These are phyloP conservation scores for Mycena olivaceomarginata DNA, from an alignment of 768 basidiomycete species.

Conservation along the genomic window DNA sequence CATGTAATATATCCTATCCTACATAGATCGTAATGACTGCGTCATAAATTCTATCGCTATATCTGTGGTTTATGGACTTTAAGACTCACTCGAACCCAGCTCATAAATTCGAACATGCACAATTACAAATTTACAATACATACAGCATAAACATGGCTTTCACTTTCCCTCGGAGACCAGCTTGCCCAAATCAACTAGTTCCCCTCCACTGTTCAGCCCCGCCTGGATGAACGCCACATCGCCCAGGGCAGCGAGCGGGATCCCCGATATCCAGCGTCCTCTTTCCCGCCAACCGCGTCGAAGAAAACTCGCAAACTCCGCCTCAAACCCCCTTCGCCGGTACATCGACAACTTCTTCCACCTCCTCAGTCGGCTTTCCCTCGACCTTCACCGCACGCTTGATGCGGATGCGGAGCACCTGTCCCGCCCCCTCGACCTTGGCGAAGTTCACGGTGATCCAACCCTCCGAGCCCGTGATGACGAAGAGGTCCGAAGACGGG, in stretches of 20 bases:
- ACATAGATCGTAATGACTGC: too few species aligned
- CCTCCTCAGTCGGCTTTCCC: constrained; percentile 64
- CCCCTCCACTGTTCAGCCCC: constrained; percentile 79
- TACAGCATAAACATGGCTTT: not conserved
- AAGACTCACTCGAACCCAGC: too few species aligned
- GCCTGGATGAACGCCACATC: constrained; percentile 91
- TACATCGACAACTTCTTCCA: constrained; percentile 71
- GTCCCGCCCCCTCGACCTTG: constrained; percentile 46
- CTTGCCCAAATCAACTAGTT: constrained; percentile 73
- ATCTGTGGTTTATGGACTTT: too few species aligned
- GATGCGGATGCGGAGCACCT: constrained; percentile 61
- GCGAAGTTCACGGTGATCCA: constrained; percentile 70
- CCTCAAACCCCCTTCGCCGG: constrained; percentile 69
- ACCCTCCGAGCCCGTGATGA: constrained; percentile 79
- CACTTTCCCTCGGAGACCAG: constrained; percentile 51
- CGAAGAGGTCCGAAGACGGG: constrained; percentile 61
- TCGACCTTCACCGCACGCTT: constrained; percentile 59
- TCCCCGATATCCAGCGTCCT: constrained; percentile 68
- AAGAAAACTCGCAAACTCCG: constrained; percentile 80
- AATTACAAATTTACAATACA: not conserved
- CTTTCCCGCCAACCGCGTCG: constrained; percentile 68
- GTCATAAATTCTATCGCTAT: too few species aligned
- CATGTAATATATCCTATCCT: too few species aligned
- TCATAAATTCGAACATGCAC: not conserved
- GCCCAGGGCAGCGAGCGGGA: constrained; percentile 77